A percentile compares a stretch with the other conserved stretches of the same genome.
These are phyloP conservation scores for Pythium aquatile DNA, from an alignment of 352 stramenopile genomes.

Conservation along the genomic window DNA sequence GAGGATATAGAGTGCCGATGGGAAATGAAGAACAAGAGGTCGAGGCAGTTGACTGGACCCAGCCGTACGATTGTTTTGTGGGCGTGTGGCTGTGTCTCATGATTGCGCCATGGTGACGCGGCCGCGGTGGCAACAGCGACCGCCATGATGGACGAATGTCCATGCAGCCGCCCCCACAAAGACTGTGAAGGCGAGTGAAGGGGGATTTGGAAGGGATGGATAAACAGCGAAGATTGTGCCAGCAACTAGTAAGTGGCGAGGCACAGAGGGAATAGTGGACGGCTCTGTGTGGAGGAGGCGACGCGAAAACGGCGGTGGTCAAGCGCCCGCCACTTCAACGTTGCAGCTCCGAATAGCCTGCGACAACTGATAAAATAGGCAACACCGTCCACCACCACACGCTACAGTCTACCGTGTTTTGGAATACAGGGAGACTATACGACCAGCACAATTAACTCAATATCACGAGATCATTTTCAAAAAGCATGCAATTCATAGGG, in stretches of 20 bases:
- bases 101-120: conserved; percentile 7
- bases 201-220: too few relatives aligned
- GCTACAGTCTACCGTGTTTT: conserved; percentile 4
- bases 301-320: neutral
- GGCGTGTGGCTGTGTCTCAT: conserved; percentile 5
- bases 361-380: conserved; percentile 6
- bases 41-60: neutral
- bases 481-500: too few relatives aligned
- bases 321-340: conserved; percentile 26
- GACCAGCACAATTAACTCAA: conserved; percentile 6
- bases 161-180: too few relatives aligned
- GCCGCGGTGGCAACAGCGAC: neutral
- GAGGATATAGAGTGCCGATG: neutral
- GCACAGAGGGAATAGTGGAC: neutral
- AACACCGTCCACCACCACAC: conserved; percentile 12
- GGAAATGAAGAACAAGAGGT: neutral
- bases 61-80: conserved; percentile 2
- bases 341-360: conserved; percentile 27
- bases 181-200: too few relatives aligned
- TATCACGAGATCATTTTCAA: too few relatives aligned
- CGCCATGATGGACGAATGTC: neutral
- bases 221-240: too few relatives aligned
- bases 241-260: neutral
- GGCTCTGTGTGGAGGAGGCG: neutral
- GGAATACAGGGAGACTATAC: neutral